These are phyloP conservation scores for Euphorbia schlechtendalii DNA, from an alignment of 441 rosid species.

Conservation along the genomic window DNA sequence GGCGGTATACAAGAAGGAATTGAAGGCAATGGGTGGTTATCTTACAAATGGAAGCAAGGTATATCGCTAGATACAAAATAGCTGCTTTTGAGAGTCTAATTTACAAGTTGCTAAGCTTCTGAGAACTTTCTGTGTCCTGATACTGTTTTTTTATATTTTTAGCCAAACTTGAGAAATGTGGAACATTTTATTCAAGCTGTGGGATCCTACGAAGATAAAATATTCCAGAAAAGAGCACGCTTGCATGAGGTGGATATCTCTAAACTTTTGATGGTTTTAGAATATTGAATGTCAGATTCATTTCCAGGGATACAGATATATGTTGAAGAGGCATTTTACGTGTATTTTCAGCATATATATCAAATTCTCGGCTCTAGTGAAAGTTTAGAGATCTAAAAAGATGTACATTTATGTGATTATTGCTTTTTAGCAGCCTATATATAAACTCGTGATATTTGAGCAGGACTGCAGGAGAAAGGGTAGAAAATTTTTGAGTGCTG, in stretches of 20 bases:
- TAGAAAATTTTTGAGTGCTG: too few relatives aligned
- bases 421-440: too few relatives aligned
- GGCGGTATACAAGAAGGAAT: conserved; percentile 82
- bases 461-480: too few relatives aligned
- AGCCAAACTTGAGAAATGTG: conserved; percentile 70
- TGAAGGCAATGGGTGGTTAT: conserved; percentile 54
- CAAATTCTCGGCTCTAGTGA: neutral
- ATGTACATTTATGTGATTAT: too few relatives aligned
- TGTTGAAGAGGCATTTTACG: neutral
- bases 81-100: conserved; percentile 1
- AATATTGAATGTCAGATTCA: neutral
- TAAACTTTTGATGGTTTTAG: conserved; percentile 6
- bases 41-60: conserved; percentile 76
- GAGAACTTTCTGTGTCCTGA: conserved; percentile 18
- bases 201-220: conserved; percentile 75
- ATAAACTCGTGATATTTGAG: too few relatives aligned
- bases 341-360: neutral
- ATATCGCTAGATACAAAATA: conserved; percentile 25
- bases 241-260: conserved; percentile 51
- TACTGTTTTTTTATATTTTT: conserved; percentile 19
- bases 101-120: conserved; percentile 10
- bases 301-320: neutral
- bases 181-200: conserved; percentile 89
- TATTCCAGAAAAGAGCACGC: conserved; percentile 81
- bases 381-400: neutral